Conservation (phyloP, 1,284 basidiomycete genomes). For the Retiboletus flavoniger region DNA sequence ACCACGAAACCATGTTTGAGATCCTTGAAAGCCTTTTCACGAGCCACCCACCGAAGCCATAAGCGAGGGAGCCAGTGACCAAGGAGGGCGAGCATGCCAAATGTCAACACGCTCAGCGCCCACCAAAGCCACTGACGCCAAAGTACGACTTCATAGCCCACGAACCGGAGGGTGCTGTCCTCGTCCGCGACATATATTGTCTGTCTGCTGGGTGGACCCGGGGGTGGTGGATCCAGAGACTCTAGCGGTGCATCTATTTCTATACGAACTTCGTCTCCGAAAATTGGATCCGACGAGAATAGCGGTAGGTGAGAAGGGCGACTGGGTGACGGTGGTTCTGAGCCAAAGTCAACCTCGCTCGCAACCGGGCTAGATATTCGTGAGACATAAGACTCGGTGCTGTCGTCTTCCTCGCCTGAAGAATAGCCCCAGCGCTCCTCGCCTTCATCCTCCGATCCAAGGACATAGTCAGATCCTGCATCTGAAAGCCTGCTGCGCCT, state of each 20-base stretch:
- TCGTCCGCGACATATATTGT: conserved; percentile 89
- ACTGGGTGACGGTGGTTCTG: conserved; percentile 59
- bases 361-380: conserved; percentile 41
- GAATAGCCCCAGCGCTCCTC: conserved; percentile 79
- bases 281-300: conserved; percentile 71
- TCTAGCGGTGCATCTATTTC: conserved; percentile 70
- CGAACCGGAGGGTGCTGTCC: conserved; percentile 85
- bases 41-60: conserved; percentile 88
- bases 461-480: conserved; percentile 56
- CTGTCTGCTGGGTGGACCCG: conserved; percentile 80
- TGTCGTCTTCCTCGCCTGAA: conserved; percentile 64
- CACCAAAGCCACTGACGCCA: conserved; percentile 76
- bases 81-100: conserved; percentile 79
- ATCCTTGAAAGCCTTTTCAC: conserved; percentile 80
- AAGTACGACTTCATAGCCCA: conserved; percentile 78
- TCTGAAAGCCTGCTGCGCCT: conserved; percentile 55
- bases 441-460: conserved; percentile 52
- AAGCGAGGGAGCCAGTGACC: conserved; percentile 92
- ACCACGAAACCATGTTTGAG: conserved; percentile 75
- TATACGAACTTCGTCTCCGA: conserved; percentile 76
- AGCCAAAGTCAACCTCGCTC: conserved; percentile 67
- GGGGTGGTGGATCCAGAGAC: conserved; percentile 61
- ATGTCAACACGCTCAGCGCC: conserved; percentile 63
- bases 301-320: conserved; percentile 58
- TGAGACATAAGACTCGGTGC: conserved; percentile 32